Conservation (phyloP, 2,329 filamentous ascomycete genomes). For the Knufia petricola region DNA sequence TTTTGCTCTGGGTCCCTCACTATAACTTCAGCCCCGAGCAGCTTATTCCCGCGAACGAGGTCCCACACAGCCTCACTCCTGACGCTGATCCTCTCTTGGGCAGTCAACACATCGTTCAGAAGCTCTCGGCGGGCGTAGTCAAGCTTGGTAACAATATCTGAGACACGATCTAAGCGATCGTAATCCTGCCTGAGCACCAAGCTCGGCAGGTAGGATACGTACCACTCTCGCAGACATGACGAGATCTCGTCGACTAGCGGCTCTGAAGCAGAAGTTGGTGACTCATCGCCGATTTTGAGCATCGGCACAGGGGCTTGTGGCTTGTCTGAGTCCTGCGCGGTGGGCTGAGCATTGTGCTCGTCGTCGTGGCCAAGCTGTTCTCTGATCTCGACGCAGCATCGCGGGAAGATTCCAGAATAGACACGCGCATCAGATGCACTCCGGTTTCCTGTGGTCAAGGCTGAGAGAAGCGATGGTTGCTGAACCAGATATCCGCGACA, state of each 20-base stretch:
- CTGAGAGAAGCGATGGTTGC: conserved; percentile 83
- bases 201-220: conserved; percentile 92
- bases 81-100: conserved; percentile 67
- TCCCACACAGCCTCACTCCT: conserved; percentile 94
- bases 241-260: conserved; percentile 96
- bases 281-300: conserved; percentile 96
- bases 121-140: conserved; percentile 82
- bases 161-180: conserved; percentile 67
- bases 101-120: conserved; percentile 85
- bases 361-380: conserved; percentile 61
- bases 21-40: conserved; percentile 87
- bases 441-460: conserved; percentile 79
- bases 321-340: conserved; percentile 34
- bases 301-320: conserved; percentile 90
- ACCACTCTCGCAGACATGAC: conserved; percentile 94
- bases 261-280: conserved; percentile 76
- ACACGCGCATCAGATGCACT: conserved; percentile 91
- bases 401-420: conserved; percentile 96
- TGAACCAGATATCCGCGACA: conserved; percentile 91
- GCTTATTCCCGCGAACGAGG: conserved; percentile 84
- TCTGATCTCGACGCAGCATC: conserved; percentile 86
- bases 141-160: conserved; percentile 68
- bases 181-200: conserved; percentile 78
- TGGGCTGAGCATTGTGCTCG: conserved; percentile 1
- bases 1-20: conserved; percentile 77